Evolutionary conservation across 1,284 basidiomycete species (phyloP), one percentile per base, ranked within the genome.

Genomic region (Malassezia vespertilionis): DNA sequence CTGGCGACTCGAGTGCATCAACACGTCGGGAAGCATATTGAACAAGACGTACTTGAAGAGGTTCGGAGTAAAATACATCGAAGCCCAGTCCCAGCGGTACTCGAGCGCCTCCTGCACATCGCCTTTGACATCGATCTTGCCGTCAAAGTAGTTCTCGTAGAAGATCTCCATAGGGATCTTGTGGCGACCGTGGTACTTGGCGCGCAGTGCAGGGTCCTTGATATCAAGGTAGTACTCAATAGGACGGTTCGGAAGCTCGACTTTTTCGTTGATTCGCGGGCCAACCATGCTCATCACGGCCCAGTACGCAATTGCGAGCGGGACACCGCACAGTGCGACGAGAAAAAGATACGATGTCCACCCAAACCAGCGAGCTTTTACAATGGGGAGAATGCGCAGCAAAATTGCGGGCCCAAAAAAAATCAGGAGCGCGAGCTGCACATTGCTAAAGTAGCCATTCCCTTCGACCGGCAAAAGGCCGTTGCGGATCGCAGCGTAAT

Each of bases 141-240:
- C 83, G 53, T 91, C 89, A 74, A 99, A 96, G 76, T 86, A 97
- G 55, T 87, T 86, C 75, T 97, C 93, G 72, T 97, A 84, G 78
- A 95, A 93, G 57, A 85, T 75, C 75, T 97, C 89, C 82, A 95
- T 93, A 39, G 90, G 90, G 56, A 97, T 95, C 75, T 95, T 96
- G 71, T 83, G 82, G 59, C 80, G 80, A 40, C 80, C 60, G 37
- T 53, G 74, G 76, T 89, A 95, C 61, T 82, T 77, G 22, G 77
- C 76, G 74, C 80, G 83, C 65, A 97, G 77, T 54, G 81, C 81
- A 1, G 75, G 72, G 75, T 95, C 88, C 60, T 86, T 82, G 75
- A 96, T 83, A 44, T 81, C 83, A 69, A 97, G 83, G 72, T 97
- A 99, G 62, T 84, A 79, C 63, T 84, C 82, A 55, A 93, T 79